Evolutionary conservation across 306 rosid genomes (phyloP), one percentile per base, ranked within the genome.

Genomic region (Arachis hypogaea): DNA sequence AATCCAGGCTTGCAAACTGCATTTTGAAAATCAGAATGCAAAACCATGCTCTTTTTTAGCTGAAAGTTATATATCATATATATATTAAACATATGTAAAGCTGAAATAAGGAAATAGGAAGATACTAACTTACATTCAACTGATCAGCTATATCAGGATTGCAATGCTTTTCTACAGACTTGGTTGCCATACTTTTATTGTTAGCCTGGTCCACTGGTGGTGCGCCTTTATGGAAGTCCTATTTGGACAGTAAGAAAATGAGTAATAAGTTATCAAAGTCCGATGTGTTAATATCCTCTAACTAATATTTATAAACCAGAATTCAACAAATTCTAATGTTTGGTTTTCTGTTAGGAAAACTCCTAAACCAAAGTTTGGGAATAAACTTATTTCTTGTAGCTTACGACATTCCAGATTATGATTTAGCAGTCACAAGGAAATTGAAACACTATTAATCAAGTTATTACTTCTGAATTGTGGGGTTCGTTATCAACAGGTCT

Each of bases 101-200:
- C 42, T 18, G 67, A 76, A 76, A 74, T 58, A 59, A 38, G 41
- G 62, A 42, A 75, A 68, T 11, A 75, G 28, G 49, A 79, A 78
- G 30, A 76, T 22, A 68, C 41, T n/a, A 29, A 80, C 85, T 90
- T 80, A 93, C 98, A 82, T 85, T 92, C 78, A 74, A 76, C 59
- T 76, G 75, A 71, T 80, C 72, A 7, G 67, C 66, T 64, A 81
- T 47, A 61, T 80, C 86, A 4, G 11, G 81, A 62, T 54, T 33
- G 59, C 79, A 11, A 16, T 46, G 72, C 64, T 68, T 62, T 28
- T 38, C 51, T 43, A 54, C 81, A 74, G 74, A 22, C 57, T 74
- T 66, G 51, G 60, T 66, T 33, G 77, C 29, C 12, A 49, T 5
- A 59, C 16, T 28, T 50, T 62, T 62, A 43, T 73, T 81, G 67